phyloP scores from a whole-genome alignment of 23 red algal species.

The Chondrus crispus region DNA sequence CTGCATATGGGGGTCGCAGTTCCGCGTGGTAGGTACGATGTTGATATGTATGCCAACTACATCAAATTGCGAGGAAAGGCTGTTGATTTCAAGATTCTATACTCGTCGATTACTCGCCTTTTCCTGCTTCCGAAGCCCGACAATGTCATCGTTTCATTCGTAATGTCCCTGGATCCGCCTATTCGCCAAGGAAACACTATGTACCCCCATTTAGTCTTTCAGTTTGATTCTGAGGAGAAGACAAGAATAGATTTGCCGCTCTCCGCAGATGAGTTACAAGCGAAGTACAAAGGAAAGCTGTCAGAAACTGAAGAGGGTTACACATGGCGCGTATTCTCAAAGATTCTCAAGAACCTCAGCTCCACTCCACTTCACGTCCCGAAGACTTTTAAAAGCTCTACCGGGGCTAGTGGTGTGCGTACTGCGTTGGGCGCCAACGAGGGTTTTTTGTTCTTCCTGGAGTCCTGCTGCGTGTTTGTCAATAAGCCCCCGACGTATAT shows the following conservation, averaged over 20 bases:
- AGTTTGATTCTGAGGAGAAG: conserved; percentile 89
- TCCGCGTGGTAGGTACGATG: conserved; percentile 92
- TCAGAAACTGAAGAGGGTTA: conserved; percentile 54
- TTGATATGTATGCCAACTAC: conserved; percentile 96
- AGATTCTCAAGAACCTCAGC: conserved; percentile 85
- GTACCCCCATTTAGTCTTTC: conserved; percentile 97
- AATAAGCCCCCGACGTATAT: conserved; percentile 99
- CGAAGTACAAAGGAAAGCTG: conserved; percentile 88
- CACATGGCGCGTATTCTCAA: conserved; percentile 92
- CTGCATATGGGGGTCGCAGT: conserved; percentile 82
- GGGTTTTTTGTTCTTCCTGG: conserved; percentile 96
- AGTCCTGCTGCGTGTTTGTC: conserved; percentile 96
- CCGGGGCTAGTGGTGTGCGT: conserved; percentile 70
- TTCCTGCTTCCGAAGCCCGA: conserved; percentile 98
- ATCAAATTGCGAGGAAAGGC: conserved; percentile 93
- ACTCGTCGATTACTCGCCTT: conserved; percentile 80
- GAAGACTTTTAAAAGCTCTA: conserved; percentile 75
- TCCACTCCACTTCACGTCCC: conserved; percentile 90
- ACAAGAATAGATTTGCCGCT: conserved; percentile 68
- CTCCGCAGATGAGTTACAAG: conserved; percentile 72
- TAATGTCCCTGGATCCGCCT: conserved; percentile 94
- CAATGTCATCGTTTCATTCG: conserved; percentile 86
- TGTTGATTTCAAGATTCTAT: conserved; percentile 98
- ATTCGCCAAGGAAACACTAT: conserved; percentile 98
- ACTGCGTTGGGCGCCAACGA: conserved; percentile 96